Evolutionary conservation across 352 stramenopile species (phyloP), one percentile per base, ranked within the genome.

Genomic region (Phytophthora foliorum): DNA sequence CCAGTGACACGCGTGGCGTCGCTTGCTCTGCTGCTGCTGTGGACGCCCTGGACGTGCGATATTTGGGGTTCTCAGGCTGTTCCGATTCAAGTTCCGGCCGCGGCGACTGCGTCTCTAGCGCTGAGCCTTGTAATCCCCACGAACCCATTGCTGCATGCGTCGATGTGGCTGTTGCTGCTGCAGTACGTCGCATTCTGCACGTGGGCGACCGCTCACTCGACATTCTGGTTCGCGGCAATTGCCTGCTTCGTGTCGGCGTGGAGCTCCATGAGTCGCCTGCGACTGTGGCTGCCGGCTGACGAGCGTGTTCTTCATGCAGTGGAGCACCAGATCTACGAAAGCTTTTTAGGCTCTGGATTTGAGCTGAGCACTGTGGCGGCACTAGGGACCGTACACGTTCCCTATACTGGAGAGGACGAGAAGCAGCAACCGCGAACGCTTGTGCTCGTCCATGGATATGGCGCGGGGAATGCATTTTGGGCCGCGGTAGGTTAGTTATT

Each of bases 391-490:
- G 81, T 92, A 4, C 80, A 91, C 48, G 82, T 91, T 29, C 82
- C 84, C 2, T 91, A 88, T 63, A 77, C 68, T 29, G 84, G 84
- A 41, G 75, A 80, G 21, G 51, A 44, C 11, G n/a, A n/a, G n/a
- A n/a, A n/a, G n/a, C n/a, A n/a, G n/a, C 66, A 71, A 21, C 66
- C 78, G 3, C 57, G 67, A 24, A 86, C 75, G 14, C 66, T 92
- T 19, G 84, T 92, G 24, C 74, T 92, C 19, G 62, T 92, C 14
- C 84, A 92, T 52, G 84, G 84, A 17, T 92, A 89, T 61, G 79
- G 79, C n/a, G 82, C 77, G 50, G 84, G 84, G 1, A 92, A 92
- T 51, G 84, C 78, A 0, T 90, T 91, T 32, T 92, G 84, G 84
- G 82, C 82, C 8, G 63, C 82, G 58, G 83, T 91, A 69, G 16